These are phyloP conservation scores for Fragaria ananassa DNA, from an alignment of 306 rosid genomes.

Conservation along the genomic window DNA sequence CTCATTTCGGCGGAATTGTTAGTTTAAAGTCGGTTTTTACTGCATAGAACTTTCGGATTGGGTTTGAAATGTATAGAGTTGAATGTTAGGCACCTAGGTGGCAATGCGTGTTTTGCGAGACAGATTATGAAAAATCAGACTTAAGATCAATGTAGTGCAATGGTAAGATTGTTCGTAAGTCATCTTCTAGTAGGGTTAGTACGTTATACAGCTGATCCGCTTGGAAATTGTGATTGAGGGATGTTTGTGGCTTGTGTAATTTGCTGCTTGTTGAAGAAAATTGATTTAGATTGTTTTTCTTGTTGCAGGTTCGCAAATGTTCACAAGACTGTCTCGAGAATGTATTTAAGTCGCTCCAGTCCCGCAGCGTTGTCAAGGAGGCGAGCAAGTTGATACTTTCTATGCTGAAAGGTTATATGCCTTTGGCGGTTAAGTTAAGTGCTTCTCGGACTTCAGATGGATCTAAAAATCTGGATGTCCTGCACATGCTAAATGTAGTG, in stretches of 20 bases:
- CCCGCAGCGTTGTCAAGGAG: constrained; percentile 49
- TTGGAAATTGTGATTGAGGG: not conserved
- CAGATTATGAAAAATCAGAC: not conserved
- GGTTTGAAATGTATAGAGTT: not conserved
- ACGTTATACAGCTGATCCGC: not conserved
- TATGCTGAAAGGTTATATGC: constrained; percentile 55
- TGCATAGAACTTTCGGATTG: not conserved
- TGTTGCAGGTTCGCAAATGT: constrained; percentile 75
- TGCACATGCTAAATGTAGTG: constrained; percentile 65
- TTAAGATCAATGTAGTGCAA: not conserved
- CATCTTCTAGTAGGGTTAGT: not conserved
- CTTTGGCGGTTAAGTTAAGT: constrained; percentile 42
- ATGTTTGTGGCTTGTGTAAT: not conserved
- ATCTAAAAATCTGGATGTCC: constrained; percentile 56
- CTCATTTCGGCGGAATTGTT: not conserved
- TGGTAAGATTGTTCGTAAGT: not conserved
- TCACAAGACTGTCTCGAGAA: constrained; percentile 78
- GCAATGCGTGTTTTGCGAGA: not conserved
- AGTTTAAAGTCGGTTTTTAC: not conserved
- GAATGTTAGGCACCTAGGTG: not conserved
- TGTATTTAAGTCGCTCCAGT: constrained; percentile 49
- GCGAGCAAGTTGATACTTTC: constrained; percentile 78
- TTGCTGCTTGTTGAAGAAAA: not conserved
- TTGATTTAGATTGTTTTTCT: not conserved
- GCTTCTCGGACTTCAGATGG: constrained; percentile 32